A percentile compares a stretch with the other conserved stretches of the same genome.
Evolutionary conservation across 352 stramenopile species (phyloP).

Genomic region (Phytophthora niederhauseri): DNA sequence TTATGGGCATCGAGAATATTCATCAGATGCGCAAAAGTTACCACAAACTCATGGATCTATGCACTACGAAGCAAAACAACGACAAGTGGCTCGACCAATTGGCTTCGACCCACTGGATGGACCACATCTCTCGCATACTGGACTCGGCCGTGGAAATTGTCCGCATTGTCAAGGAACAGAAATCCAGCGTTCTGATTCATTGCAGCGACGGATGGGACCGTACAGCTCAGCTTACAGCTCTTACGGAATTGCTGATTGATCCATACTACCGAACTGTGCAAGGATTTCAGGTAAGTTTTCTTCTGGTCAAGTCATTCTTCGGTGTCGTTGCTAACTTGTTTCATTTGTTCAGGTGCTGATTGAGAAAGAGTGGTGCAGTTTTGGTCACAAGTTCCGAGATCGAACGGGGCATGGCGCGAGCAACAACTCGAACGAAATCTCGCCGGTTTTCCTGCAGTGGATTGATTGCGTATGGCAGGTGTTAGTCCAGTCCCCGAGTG

Average conservation of each 20-base stretch:
- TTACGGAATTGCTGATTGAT: constrained; percentile 91
- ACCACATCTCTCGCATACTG: constrained; percentile 81
- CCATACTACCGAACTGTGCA: constrained; percentile 90
- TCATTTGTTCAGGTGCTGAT: constrained; percentile 68
- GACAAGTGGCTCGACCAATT: constrained; percentile 88
- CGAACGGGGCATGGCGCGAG: constrained; percentile 61
- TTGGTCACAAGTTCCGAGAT: constrained; percentile 91
- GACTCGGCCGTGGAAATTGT: constrained; percentile 87
- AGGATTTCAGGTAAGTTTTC: constrained; percentile 41
- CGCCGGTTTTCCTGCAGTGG: constrained; percentile 96
- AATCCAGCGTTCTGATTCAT: constrained; percentile 96
- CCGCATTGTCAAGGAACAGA: constrained; percentile 75
- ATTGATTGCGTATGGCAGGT: constrained; percentile 91
- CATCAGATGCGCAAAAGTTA: constrained; percentile 91
- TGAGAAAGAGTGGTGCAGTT: constrained; percentile 91
- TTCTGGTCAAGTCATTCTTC: not conserved
- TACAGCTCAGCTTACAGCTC: constrained; percentile 85
- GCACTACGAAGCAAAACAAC: constrained; percentile 63
- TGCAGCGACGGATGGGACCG: constrained; percentile 99
- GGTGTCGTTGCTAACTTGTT: not conserved
- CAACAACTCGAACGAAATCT: constrained; percentile 88
- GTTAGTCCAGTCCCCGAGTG: constrained; percentile 70
- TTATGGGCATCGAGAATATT: constrained; percentile 94
- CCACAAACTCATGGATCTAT: constrained; percentile 75
- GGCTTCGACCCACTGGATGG: constrained; percentile 71